Evolutionary conservation across 2,329 filamentous ascomycete species (phyloP).

Genomic region (Talaromyces sp.): DNA sequence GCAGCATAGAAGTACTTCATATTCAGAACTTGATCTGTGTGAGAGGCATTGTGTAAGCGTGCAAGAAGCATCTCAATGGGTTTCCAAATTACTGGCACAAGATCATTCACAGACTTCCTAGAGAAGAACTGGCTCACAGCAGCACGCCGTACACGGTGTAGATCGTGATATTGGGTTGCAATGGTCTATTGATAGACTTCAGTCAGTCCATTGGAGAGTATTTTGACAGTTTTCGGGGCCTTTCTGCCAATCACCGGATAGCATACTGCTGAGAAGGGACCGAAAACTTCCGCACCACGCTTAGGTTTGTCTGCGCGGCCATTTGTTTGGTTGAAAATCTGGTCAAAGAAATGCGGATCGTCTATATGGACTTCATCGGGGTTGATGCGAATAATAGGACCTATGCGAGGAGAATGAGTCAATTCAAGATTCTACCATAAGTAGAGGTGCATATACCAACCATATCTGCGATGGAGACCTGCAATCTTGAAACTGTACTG

Average conservation of each 20-base stretch:
- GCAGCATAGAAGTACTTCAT: constrained; percentile 1
- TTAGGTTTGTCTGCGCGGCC: background rate
- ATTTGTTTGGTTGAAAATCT: constrained; percentile 1
- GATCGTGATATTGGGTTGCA: background rate
- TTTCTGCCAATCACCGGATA: too few species aligned
- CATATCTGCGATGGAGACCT: background rate
- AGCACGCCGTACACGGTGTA: background rate
- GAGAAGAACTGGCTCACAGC: background rate
- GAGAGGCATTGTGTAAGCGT: background rate
- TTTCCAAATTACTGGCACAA: background rate
- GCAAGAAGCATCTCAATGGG: background rate
- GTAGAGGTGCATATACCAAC: background rate
- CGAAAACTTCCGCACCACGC: background rate
- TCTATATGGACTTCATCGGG: constrained; percentile 3
- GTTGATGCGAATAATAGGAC: constrained; percentile 1
- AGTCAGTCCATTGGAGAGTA: background rate
- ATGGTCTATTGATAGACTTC: background rate
- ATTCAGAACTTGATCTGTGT: background rate
- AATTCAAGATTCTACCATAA: too few species aligned
- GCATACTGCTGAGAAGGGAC: background rate
- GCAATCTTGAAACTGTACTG: background rate
- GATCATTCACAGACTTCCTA: background rate
- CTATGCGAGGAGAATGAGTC: too few species aligned
- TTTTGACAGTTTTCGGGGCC: background rate
- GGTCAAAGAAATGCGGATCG: constrained; percentile 1